A percentile compares a stretch with the other conserved stretches of the same genome.
These are phyloP conservation scores for Lolium rigidum DNA, from an alignment of 176 grass and related monocot genomes.

Conservation along the genomic window DNA sequence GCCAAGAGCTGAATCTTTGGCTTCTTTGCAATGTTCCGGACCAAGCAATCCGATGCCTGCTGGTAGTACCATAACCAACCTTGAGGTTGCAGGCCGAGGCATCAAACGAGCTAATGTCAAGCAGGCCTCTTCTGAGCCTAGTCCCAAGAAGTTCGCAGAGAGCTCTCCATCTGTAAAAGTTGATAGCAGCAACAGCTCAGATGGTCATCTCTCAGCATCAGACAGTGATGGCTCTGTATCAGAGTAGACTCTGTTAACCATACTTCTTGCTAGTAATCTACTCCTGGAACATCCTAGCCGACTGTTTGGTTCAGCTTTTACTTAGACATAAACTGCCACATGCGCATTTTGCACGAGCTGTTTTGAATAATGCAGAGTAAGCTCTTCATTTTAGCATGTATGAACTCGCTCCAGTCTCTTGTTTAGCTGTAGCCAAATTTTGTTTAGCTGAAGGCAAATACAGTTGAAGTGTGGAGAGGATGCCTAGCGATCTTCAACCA, in stretches of 20 bases:
- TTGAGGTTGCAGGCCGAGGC: slow-evolving; percentile 88
- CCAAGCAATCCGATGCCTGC: slow-evolving; percentile 51
- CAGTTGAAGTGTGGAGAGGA: background rate
- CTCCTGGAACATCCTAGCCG: slow-evolving; percentile 10
- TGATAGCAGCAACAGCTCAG: slow-evolving; percentile 36
- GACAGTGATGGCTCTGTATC: slow-evolving; percentile 30
- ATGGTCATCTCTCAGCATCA: background rate
- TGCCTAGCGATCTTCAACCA: background rate
- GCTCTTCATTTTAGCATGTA: background rate
- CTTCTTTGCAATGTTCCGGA: slow-evolving; percentile 58
- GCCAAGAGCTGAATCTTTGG: slow-evolving; percentile 52
- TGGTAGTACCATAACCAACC: slow-evolving; percentile 58
- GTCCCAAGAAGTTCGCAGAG: slow-evolving; percentile 41
- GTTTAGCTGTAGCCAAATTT: background rate
- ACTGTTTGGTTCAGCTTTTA: background rate
- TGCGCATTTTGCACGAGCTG: background rate
- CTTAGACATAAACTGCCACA: background rate
- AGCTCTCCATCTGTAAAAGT: slow-evolving; percentile 35
- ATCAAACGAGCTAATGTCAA: slow-evolving; percentile 70
- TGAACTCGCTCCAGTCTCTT: slow-evolving; percentile 9
- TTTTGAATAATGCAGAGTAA: background rate
- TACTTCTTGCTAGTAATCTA: slow-evolving; percentile 9
- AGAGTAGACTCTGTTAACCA: slow-evolving; percentile 33
- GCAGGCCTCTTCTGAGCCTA: slow-evolving; percentile 22
- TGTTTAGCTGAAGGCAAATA: background rate